phyloP scores from a whole-genome alignment of 176 grass and related monocot species.

The bread wheat (Triticum aestivum) region DNA sequence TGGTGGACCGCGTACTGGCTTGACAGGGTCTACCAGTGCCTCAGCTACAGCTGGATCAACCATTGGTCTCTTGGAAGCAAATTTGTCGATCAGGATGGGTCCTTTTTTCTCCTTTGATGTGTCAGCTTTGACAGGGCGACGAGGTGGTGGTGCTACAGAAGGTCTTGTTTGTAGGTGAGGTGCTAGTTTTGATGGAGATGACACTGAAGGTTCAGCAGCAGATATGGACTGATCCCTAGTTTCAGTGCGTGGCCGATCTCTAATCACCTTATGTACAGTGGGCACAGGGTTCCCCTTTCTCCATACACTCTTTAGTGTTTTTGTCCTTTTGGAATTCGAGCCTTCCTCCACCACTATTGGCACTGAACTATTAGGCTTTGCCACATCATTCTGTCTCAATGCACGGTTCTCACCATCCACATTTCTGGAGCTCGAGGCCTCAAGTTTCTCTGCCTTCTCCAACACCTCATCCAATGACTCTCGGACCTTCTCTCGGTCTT shows the following conservation, averaged over 20 bases:
- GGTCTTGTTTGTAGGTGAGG: slow-evolving; percentile 53
- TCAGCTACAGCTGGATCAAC: slow-evolving; percentile 67
- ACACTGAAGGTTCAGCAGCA: slow-evolving; percentile 27
- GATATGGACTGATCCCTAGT: slow-evolving; percentile 35
- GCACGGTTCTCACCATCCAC: slow-evolving; percentile 19
- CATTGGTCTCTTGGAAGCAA: slow-evolving; percentile 65
- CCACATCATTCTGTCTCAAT: slow-evolving; percentile 43
- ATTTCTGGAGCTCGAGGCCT: slow-evolving; percentile 43
- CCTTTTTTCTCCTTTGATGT: slow-evolving; percentile 64
- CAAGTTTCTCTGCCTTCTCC: slow-evolving; percentile 84
- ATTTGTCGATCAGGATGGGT: slow-evolving; percentile 91
- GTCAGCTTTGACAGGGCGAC: slow-evolving; percentile 38
- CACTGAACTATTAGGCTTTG: slow-evolving; percentile 28
- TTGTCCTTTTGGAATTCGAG: slow-evolving; percentile 52
- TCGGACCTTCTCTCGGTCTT: slow-evolving; percentile 68
- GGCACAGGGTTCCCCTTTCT: slow-evolving; percentile 81
- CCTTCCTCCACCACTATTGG: slow-evolving; percentile 30
- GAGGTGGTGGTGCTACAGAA: slow-evolving; percentile 49
- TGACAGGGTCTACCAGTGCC: slow-evolving; percentile 55
- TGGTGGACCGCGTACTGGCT: slow-evolving; percentile 56
- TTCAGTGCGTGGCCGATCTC: slow-evolving; percentile 56
- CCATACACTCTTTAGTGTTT: slow-evolving; percentile 88
- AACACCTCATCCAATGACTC: slow-evolving; percentile 79
- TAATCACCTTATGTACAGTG: slow-evolving; percentile 54
- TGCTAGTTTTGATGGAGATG: slow-evolving; percentile 39